Evolutionary conservation across 2,329 filamentous ascomycete genomes (phyloP).

Genomic region (Fusarium papillatum): DNA sequence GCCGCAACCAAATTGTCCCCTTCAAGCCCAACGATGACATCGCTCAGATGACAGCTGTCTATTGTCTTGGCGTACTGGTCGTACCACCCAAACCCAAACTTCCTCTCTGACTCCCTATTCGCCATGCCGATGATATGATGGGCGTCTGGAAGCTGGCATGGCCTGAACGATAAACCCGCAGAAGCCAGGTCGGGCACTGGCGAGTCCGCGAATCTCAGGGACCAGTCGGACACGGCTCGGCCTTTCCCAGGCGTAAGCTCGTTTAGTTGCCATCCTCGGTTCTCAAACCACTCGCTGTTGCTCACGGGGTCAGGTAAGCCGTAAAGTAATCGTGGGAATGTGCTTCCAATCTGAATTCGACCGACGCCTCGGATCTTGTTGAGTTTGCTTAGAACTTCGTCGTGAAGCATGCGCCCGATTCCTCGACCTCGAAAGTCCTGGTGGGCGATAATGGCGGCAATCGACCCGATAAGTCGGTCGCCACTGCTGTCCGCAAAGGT

Average conservation of each 20-base stretch:
- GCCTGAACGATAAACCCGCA: slow-evolving; percentile 58
- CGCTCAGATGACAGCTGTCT: slow-evolving; percentile 61
- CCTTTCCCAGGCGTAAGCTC: slow-evolving; percentile 60
- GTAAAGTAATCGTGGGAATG: slow-evolving; percentile 70
- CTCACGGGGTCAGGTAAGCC: slow-evolving; percentile 61
- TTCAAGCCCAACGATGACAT: slow-evolving; percentile 68
- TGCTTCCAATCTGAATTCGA: slow-evolving; percentile 68
- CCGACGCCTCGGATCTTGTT: slow-evolving; percentile 64
- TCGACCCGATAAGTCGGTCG: slow-evolving; percentile 67
- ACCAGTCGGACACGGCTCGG: slow-evolving; percentile 65
- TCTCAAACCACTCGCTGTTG: slow-evolving; percentile 65
- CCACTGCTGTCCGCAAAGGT: slow-evolving; percentile 67
- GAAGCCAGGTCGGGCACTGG: slow-evolving; percentile 55
- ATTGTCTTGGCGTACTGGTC: slow-evolving; percentile 69
- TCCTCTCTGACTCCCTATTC: slow-evolving; percentile 59
- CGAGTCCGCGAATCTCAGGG: slow-evolving; percentile 66
- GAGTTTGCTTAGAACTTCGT: slow-evolving; percentile 63
- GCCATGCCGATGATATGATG: slow-evolving; percentile 63
- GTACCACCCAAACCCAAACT: slow-evolving; percentile 68
- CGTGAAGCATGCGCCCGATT: slow-evolving; percentile 66
- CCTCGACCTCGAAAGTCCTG: slow-evolving; percentile 62
- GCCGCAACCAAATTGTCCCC: slow-evolving; percentile 63
- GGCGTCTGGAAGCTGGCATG: slow-evolving; percentile 61
- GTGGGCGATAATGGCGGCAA: slow-evolving; percentile 67
- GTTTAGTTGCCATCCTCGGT: slow-evolving; percentile 66